phyloP scores from a whole-genome alignment of 306 rosid genomes.

The Macrotyloma uniflorum region DNA sequence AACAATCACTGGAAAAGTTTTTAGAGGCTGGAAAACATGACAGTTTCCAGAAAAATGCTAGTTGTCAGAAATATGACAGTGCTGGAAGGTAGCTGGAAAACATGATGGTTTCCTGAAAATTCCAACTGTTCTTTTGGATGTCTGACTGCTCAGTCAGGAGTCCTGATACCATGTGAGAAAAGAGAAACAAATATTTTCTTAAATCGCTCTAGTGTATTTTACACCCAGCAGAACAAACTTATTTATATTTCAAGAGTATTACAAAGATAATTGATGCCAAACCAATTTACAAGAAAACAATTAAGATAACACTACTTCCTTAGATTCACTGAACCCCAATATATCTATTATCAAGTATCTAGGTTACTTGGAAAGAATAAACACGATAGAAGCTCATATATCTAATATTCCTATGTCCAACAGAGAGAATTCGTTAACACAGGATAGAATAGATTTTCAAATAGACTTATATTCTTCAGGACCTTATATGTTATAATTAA shows the following conservation, averaged over 20 bases:
- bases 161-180: too few species aligned
- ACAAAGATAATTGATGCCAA: background rate
- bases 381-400: background rate
- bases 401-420: background rate
- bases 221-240: background rate
- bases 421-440: background rate
- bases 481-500: background rate
- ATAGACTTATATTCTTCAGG: background rate
- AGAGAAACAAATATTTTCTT: too few species aligned
- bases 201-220: too few species aligned
- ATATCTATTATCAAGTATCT: background rate
- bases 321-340: background rate
- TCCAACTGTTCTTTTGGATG: too few species aligned
- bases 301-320: background rate
- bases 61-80: too few species aligned
- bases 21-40: too few species aligned
- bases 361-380: background rate
- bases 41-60: too few species aligned
- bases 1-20: too few species aligned
- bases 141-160: too few species aligned
- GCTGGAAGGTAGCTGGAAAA: too few species aligned
- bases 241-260: background rate
- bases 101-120: too few species aligned
- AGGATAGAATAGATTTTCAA: background rate
- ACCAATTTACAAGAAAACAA: background rate